phyloP scores from a whole-genome alignment of 2,329 filamentous ascomycete species.

The Epichloe brachyelytri region DNA sequence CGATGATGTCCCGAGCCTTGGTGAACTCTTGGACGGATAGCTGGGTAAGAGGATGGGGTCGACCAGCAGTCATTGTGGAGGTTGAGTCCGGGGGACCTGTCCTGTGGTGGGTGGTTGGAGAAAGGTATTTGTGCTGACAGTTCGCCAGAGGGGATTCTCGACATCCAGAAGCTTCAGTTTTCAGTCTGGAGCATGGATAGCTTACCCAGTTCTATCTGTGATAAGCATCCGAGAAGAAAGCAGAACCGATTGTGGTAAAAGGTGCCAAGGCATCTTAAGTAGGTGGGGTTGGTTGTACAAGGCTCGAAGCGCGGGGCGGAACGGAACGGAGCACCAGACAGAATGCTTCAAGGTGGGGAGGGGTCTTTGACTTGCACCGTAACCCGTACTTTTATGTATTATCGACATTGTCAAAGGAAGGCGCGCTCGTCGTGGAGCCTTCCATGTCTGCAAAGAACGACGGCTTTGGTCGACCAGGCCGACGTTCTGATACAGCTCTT shows the following conservation, averaged over 20 bases:
- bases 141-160: too few relatives aligned
- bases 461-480: not conserved
- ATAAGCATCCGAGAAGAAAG: too few relatives aligned
- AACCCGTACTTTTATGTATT: not conserved
- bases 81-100: not conserved
- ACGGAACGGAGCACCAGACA: too few relatives aligned
- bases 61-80: not conserved
- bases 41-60: constrained; percentile 33
- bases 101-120: not conserved
- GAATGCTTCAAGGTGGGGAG: not conserved
- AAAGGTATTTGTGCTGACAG: too few relatives aligned
- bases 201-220: too few relatives aligned
- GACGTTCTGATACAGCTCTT: not conserved
- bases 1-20: constrained; percentile 30
- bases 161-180: too few relatives aligned
- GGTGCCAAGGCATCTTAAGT: too few relatives aligned
- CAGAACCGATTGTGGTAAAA: too few relatives aligned
- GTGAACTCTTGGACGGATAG: constrained; percentile 37
- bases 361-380: too few relatives aligned
- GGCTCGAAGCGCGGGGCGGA: too few relatives aligned
- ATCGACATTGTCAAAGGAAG: not conserved
- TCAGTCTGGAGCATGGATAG: too few relatives aligned
- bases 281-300: too few relatives aligned
- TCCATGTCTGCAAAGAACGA: not conserved
- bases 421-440: not conserved